Percentiles rank a stretch among this genome's conserved stretches.
phyloP scores from a whole-genome alignment of 306 rosid species.

The Vigna mungo region DNA sequence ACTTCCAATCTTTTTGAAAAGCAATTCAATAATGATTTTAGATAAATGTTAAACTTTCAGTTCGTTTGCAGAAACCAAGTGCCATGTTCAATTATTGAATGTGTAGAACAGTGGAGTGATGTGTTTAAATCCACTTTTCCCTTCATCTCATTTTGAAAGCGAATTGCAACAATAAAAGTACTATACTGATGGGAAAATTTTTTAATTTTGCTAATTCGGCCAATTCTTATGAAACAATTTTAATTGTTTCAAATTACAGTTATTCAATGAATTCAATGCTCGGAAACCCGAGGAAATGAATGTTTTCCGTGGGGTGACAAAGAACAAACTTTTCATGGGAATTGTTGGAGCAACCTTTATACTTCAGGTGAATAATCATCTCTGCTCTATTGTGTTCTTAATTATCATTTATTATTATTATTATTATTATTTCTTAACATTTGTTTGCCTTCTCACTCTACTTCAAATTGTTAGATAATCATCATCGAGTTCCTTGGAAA shows the following conservation, averaged over 20 bases:
- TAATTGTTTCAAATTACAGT: conserved; percentile 52
- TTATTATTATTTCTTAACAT: conserved; percentile 6
- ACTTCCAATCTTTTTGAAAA: no score
- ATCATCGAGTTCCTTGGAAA: conserved; percentile 89
- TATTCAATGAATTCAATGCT: conserved; percentile 95
- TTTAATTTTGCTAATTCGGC: conserved; percentile 21
- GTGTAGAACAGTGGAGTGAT: neutral
- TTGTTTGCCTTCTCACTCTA: conserved; percentile 30
- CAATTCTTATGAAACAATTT: conserved; percentile 14
- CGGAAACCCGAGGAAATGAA: conserved; percentile 92
- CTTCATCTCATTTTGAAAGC: neutral
- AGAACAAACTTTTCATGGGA: conserved; percentile 78
- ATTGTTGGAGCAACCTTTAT: conserved; percentile 71
- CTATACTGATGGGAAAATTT: neutral
- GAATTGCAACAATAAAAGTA: neutral
- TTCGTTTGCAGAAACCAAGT: conserved; percentile 29
- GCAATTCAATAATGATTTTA: neutral
- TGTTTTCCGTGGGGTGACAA: conserved; percentile 81
- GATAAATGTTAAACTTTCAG: conserved; percentile 21
- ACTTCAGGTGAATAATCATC: conserved; percentile 69
- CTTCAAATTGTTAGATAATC: conserved; percentile 61
- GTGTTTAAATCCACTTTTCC: no score
- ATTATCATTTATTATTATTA: neutral
- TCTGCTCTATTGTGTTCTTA: neutral
- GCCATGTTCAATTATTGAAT: conserved; percentile 35